A percentile compares a stretch with the other conserved stretches of the same genome.
Conservation (phyloP, 257 asterid species). For the Salvia splendens region DNA sequence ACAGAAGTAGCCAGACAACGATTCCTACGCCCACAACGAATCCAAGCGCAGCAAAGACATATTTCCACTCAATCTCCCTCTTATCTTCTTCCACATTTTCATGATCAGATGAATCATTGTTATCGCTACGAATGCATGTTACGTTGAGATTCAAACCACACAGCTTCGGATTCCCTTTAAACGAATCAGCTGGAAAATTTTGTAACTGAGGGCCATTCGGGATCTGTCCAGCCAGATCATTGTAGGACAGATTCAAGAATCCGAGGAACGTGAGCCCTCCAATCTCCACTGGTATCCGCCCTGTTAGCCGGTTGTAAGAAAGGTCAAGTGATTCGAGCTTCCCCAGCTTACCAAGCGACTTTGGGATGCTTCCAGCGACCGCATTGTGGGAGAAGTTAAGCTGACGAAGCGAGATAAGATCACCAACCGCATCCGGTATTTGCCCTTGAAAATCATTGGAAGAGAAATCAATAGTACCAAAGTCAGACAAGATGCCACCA, state of each 20-base stretch:
- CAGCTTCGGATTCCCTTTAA: not conserved
- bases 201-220: not conserved
- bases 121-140: too few relatives aligned
- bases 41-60: too few relatives aligned
- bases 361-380: not conserved
- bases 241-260: constrained; percentile 8
- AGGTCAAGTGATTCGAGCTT: not conserved
- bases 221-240: not conserved
- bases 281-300: not conserved
- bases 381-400: constrained; percentile 15
- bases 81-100: too few relatives aligned
- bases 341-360: not conserved
- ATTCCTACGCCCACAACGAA: too few relatives aligned
- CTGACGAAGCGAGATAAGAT: not conserved
- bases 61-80: too few relatives aligned
- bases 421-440: not conserved
- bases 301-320: not conserved
- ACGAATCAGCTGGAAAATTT: not conserved
- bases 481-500: not conserved
- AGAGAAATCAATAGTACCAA: not conserved
- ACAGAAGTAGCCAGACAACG: not conserved
- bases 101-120: too few relatives aligned
- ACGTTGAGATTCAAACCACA: constrained; percentile 1
- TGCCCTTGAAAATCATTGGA: not conserved
- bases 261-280: not conserved